Base-by-base conservation (phyloP, 2,329 filamentous ascomycete species). In the Exophiala calicioides region DNA sequence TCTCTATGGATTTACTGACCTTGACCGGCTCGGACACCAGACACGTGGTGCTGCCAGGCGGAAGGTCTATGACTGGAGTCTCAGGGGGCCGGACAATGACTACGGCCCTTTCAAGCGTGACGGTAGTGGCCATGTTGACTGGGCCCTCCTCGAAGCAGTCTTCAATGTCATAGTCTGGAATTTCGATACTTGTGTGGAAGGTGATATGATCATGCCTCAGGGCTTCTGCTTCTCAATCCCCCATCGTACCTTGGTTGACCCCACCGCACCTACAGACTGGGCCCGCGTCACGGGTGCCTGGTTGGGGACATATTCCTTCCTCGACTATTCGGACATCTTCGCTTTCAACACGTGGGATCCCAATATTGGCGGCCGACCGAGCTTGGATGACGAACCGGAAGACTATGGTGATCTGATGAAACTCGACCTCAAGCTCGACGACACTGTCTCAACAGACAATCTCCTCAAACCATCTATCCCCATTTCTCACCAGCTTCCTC, bases 391-490 rank as follows among this genome's bases (percentile, higher is more conserved):
- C 21, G 50, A 52, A 16, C 51, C 47, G 10, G 58, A 60, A 38
- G 55, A 51, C 5, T 57, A 51, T 29, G 58, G 57, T n/a, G 58
- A 56, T n/a, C 33, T 60, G 21, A 57, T 60, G 52, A 53, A 44
- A 23, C 46, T 60, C 26, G 47, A 54, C 7, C 47, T 60, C 37
- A 48, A 57, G 30, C 43, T 59, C 15, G 53, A 58, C 39, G 39
- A 43, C 29, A 26, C 21, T 6, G 9, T 60, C 7, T 32, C 38
- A 15, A 29, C 50, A 3, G 57, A 60, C 39, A 44, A 45, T 3
- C 41, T 20, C 4, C 32, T 60, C 16, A 18, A 45, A 7, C 52
- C 55, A 3, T 23, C 37, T 10, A 52, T 60, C 10, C 55, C 58
- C 4, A 35, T 50, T 12, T 53, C 40, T 34, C 30, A 53, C 13